Evolutionary conservation across 257 asterid species (phyloP), one percentile per base, ranked within the genome.

Genomic region (Galeopsis tetrahit): DNA sequence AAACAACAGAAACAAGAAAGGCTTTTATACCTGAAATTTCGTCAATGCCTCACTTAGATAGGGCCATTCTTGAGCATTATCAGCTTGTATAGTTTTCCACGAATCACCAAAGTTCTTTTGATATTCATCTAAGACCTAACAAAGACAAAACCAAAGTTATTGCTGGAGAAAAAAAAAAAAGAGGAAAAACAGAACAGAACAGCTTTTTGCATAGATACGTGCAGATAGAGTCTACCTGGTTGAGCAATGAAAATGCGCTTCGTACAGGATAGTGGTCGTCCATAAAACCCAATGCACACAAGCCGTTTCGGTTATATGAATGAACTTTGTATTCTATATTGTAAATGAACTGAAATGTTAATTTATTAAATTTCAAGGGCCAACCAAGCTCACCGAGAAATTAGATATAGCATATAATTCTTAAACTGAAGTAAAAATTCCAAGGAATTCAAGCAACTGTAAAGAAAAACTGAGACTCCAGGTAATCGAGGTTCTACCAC

Each of bases 221-320:
- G 52, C 52, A 40, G 39, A 13, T 42, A 65, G 40, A 28, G 14
- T n/a, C 7, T 77, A 93, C 97, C 95, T 93, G 86, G 85, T 88
- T 93, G 74, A 93, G 91, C 78, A 93, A 74, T 55, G 98, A 93
- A 86, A 93, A 90, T 38, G 98, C 91, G 65, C 98, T 93, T 53
- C 97, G 86, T 66, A 89, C 93, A 7, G 98, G 98, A 72, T 93
- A 93, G 82, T 89, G 89, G 42, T 90, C 93, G 75, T 93, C 98
- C 98, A 89, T 93, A 80, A 89, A 93, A 8, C 90, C 96, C 90
- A 93, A 64, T 3, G 86, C 96, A 63, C 95, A 87, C 46, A 93
- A 73, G 49, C 97, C 98, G 82, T 93, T 84, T 72, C 73, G 84
- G 64, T 93, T 93, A 83, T 87, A 87, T 9, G 97, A 84, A 79